phyloP scores from a whole-genome alignment of 345 rosid species.

The Psidium friedrichsthalianum region DNA sequence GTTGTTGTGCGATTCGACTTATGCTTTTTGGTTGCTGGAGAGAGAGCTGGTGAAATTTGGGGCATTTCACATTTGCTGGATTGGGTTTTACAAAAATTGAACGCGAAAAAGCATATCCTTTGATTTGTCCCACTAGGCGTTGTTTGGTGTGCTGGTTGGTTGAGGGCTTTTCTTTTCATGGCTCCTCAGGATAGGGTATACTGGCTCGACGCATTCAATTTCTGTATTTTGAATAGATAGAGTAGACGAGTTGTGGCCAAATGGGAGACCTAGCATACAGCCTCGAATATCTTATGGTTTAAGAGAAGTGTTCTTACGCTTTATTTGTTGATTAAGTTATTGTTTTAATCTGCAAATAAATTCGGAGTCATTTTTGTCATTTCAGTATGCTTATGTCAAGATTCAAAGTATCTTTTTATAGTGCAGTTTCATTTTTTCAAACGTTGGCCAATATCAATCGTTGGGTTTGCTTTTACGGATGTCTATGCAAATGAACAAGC shows the following conservation, averaged over 20 bases:
- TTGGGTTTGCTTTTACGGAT: background rate
- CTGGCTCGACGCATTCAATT: background rate
- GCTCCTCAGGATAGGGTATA: background rate
- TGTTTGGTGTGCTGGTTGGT: background rate
- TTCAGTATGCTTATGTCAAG: background rate
- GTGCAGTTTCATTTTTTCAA: background rate
- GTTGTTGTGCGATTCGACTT: background rate
- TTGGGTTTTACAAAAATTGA: background rate
- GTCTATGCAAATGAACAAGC: background rate
- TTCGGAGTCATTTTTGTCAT: background rate
- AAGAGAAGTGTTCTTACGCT: background rate
- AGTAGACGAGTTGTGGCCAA: background rate
- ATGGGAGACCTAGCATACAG: background rate
- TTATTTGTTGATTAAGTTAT: background rate
- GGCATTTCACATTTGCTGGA: background rate
- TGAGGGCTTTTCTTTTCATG: background rate
- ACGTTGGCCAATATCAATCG: background rate
- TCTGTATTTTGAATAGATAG: background rate
- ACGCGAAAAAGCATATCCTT: background rate
- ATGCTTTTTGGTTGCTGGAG: background rate
- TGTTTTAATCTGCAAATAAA: background rate
- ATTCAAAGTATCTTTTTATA: background rate
- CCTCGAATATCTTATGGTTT: background rate
- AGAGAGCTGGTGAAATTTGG: background rate
- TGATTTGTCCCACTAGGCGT: background rate